Evolutionary conservation across 164 flowering plant genomes (phyloP), one percentile per base, ranked within the genome.

Genomic region (Macadamia integrifolia): DNA sequence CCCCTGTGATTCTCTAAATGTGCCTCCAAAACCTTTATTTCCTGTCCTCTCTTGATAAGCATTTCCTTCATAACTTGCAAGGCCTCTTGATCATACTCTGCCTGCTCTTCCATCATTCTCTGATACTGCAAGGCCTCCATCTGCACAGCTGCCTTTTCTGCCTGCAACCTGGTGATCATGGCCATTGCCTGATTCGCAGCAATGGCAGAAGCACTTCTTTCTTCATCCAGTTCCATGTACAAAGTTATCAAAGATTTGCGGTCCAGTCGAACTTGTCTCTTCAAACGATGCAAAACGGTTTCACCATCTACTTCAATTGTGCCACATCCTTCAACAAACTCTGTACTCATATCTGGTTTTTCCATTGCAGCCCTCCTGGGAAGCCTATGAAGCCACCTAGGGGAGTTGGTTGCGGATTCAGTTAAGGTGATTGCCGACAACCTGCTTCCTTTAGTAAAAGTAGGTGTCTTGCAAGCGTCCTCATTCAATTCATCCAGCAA

Each of bases 41-140:
- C 90, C 40, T 80, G 82, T 60, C 91, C 96, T 69, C 76, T 85
- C 72, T 82, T 87, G 1, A 57, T 69, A 9, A 91, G 75, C 56
- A 82, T 58, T 23, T 83, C 91, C 53, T 80, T 89, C 76, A 86
- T 63, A 12, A 67, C 82, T 60, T 85, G 85, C 49, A 93, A 44
- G 1, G 86, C 96, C 64, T 88, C 92, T 59, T 84, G 80, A 63
- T 93, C 96, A 67, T 89, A 89, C 79, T 91, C 96, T 23, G 87
- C 86, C 63, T 91, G 97, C 75, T 91, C 98, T 65, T 93, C 97
- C 94, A 93, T 93, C 96, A 93, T 83, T 68, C 98, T 87, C 76
- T 87, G 90, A 77, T 91, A 91, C 72, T 93, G 98, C 67, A 89
- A 76, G 3, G 94, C 92, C 69, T 91, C 96, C 98, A 89, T 89